Evolutionary conservation across 75 land plant genomes (phyloP), one percentile per base, ranked within the genome.

Genomic region (Pseudotsuga menziesii): DNA sequence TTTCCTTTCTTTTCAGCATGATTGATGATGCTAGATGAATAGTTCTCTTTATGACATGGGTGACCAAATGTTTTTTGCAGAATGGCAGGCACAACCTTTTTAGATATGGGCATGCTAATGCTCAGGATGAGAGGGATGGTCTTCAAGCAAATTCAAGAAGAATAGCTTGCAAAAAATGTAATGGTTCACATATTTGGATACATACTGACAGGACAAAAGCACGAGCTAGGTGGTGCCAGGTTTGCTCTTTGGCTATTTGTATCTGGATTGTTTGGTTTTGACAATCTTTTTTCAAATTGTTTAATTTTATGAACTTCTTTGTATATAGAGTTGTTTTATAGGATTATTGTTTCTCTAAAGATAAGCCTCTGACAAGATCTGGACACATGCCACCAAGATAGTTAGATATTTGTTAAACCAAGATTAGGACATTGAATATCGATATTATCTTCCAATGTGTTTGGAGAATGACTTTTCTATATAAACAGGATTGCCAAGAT

Each of bases 161-260:
- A 77, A 89, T 96, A 75, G 87, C 78, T 19, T 96, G 99, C 86
- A 89, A 88, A 41, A 96, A 90, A 76, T 96, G 99, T 78, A 82
- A 81, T n/a, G 64, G 80, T 19, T 83, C 78, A 76, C 99, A 96
- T 76, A 48, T 85, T 4, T 96, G 99, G 99, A 64, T 85, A 19
- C 79, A 76, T 57, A 94, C 95, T 3, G 86, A 85, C 57, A 91
- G 90, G 81, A 78, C 73, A 61, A 96, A 94, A 83, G 78, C 88
- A 67, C 84, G 60, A 39, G 94, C 99, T 64, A 91, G 99, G 83
- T 96, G 97, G 97, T 96, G 99, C 75, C 97, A 94, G 97, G 99
- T 96, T 56, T 55, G 80, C 54, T 72, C 69, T 56, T 17, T 71
- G 56, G 16, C 35, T 57, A 48, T 48, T 9, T 48, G 11, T 48